Evolutionary conservation across 164 flowering plant species (phyloP).

Genomic region (Piper betle): DNA sequence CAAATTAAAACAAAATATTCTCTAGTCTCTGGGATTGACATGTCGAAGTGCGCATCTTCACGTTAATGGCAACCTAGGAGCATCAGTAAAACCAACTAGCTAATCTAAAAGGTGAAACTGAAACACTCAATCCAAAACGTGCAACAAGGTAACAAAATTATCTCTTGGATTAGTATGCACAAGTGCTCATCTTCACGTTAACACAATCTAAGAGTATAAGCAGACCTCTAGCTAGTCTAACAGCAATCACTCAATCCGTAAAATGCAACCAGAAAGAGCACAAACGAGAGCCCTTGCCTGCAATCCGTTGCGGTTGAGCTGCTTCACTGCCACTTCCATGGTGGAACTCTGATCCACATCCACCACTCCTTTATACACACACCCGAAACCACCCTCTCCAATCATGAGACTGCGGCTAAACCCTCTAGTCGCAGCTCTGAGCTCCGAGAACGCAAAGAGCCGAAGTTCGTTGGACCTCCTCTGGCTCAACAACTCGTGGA

Average conservation of each 20-base stretch:
- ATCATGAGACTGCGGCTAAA: constrained; percentile 58
- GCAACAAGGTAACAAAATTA: too few relatives aligned
- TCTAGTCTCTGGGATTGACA: too few relatives aligned
- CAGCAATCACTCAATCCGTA: background rate
- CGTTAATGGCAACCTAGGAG: too few relatives aligned
- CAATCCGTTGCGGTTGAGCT: constrained; percentile 68
- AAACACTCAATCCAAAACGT: too few relatives aligned
- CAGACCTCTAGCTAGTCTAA: too few relatives aligned
- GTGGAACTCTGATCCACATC: constrained; percentile 13
- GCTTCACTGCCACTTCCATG: constrained; percentile 79
- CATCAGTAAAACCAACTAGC: too few relatives aligned
- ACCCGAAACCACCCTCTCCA: constrained; percentile 95
- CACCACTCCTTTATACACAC: constrained; percentile 63
- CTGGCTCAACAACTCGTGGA: constrained; percentile 16
- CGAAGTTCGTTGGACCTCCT: constrained; percentile 48
- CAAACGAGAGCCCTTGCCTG: constrained; percentile 47
- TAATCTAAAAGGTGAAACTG: too few relatives aligned
- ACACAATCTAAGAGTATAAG: too few relatives aligned
- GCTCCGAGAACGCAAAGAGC: constrained; percentile 51
- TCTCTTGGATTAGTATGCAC: too few relatives aligned
- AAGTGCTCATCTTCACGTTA: too few relatives aligned
- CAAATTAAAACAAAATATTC: too few relatives aligned
- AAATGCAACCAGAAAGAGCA: background rate
- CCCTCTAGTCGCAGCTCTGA: constrained; percentile 72
- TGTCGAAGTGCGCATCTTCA: too few relatives aligned